Evolutionary conservation across 805 yeast species (phyloP).

Genomic region (Metschnikowia santaceciliae): DNA sequence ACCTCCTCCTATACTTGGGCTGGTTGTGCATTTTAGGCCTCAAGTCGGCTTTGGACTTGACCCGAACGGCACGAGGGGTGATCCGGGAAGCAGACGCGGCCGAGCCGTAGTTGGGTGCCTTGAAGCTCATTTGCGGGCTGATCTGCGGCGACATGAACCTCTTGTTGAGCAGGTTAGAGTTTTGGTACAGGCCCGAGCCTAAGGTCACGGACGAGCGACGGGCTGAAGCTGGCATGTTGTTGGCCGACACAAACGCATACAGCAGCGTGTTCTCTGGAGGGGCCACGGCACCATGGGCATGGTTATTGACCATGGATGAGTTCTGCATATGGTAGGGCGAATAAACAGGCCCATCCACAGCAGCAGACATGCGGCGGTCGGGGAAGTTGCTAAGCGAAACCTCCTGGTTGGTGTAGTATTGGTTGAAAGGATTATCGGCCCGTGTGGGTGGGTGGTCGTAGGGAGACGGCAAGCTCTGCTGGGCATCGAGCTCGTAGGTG

Average conservation of each 20-base stretch:
- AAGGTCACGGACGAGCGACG: constrained; percentile 19
- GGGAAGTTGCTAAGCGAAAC: constrained; percentile 24
- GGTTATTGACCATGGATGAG: neutral
- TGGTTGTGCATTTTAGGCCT: constrained; percentile 56
- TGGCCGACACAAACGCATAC: constrained; percentile 2
- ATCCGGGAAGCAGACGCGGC: constrained; percentile 7
- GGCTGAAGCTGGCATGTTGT: constrained; percentile 7
- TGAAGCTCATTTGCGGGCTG: constrained; percentile 3
- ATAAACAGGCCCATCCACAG: constrained; percentile 27
- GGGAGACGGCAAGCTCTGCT: constrained; percentile 23
- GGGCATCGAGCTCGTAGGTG: constrained; percentile 43
- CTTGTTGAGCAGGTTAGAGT: constrained; percentile 11
- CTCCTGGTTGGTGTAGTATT: constrained; percentile 38
- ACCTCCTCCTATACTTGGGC: constrained; percentile 70
- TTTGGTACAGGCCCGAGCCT: constrained; percentile 21
- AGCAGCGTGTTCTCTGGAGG: neutral
- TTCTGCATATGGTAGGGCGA: constrained; percentile 14
- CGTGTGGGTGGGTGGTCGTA: constrained; percentile 42
- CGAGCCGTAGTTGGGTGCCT: neutral
- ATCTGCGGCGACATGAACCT: constrained; percentile 14
- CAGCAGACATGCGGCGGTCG: constrained; percentile 38
- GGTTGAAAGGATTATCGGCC: constrained; percentile 44
- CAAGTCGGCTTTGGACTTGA: constrained; percentile 47
- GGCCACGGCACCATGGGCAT: constrained; percentile 2
- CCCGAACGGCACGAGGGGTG: constrained; percentile 46